Conservation (phyloP, 2,329 filamentous ascomycete genomes). For the Tricladium varicosporioides region DNA sequence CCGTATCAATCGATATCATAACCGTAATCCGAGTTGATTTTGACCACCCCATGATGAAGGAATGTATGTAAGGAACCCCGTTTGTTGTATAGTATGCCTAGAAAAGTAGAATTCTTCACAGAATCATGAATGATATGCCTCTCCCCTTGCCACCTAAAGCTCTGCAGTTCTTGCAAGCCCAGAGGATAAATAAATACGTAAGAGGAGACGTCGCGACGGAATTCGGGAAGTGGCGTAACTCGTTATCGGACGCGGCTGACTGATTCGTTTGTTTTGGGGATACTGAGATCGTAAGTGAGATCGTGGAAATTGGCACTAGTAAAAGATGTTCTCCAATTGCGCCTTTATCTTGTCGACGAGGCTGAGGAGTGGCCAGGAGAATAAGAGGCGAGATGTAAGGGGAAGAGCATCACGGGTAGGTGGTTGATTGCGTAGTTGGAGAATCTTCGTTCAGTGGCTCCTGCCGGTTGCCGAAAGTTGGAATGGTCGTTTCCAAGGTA, state of each 20-base stretch:
- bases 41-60: slow-evolving; percentile 71
- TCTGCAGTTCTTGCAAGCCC: background rate
- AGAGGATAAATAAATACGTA: no score
- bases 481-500: no score
- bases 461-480: no score
- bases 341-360: background rate
- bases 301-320: background rate
- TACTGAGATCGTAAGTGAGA: background rate
- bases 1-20: slow-evolving; percentile 84
- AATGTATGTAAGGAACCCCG: background rate
- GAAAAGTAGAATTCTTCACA: background rate
- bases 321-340: background rate
- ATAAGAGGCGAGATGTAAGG: background rate
- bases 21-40: slow-evolving; percentile 91
- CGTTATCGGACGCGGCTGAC: no score
- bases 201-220: background rate
- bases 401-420: background rate
- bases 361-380: background rate
- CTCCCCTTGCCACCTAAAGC: background rate
- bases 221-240: background rate
- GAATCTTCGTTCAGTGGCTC: background rate
- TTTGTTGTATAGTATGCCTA: background rate
- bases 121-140: background rate
- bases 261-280: no score
- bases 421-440: background rate